Evolutionary conservation across 192 early-diverging fungal genomes (phyloP), one percentile per base, ranked within the genome.

Genomic region (Umbelopsis isabellina): DNA sequence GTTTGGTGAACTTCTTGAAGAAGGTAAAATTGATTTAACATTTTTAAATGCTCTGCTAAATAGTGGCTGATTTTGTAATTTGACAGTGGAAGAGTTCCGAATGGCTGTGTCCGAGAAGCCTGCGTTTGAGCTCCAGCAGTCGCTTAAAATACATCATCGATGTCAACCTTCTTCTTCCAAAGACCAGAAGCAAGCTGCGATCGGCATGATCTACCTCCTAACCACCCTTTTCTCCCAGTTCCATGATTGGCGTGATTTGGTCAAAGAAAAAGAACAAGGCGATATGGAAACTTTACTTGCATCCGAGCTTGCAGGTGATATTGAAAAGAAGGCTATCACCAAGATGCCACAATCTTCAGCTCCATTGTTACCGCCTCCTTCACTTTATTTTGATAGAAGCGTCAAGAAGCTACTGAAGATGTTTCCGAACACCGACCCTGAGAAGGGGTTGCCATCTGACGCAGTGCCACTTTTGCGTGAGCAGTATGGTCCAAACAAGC

Each of bases 1-100:
- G 64, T 95, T 98, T 89, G 96, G 93, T 20, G 95, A 97, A 83
- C 96, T 98, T 72, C 72, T 97, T 46, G 91, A 95, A 75, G 93
- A 98, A 85, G 82, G 84, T 82, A 78, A 41, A n/a, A n/a, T 35
- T 23, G 49, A n/a, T 27, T 37, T 21, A 12, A 30, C 15, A 21
- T 11, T 48, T 6, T 3, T 4, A 46, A 20, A 41, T 74, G 6
- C 6, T 41, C n/a, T 41, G 68, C 0, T 71, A 11, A 27, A 20
- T 4, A 25, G 8, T 22, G 6, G 49, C 48, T 35, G 10, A 41
- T 6, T 35, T 46, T 45, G 9, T 35, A 16, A 30, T 69, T 75
- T 50, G 16, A 25, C 27, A 86, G 94, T 97, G 49, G 89, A 90
- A 75, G 94, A 97, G 77, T 98, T 98, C 74, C 90, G 94, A 70